Conservation (phyloP, 108 stramenopile genomes). For the Pseudonitzschia multistriata region DNA sequence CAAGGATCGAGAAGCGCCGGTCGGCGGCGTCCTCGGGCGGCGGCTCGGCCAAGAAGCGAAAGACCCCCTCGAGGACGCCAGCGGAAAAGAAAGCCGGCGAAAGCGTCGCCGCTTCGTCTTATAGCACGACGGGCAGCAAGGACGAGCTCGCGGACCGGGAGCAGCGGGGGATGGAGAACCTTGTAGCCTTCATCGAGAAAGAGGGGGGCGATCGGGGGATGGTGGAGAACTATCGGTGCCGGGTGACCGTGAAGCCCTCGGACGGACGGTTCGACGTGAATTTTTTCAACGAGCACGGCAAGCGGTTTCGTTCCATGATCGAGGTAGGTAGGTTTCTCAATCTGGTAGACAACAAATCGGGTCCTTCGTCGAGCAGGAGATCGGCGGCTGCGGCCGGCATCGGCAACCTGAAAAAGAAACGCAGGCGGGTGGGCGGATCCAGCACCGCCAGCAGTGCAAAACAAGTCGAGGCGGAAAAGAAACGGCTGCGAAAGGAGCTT, state of each 20-base stretch:
- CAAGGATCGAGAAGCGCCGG: conserved; percentile 29
- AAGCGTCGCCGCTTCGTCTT: not conserved
- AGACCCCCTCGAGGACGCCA: conserved; percentile 30
- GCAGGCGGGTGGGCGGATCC: conserved; percentile 12
- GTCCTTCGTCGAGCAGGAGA: not conserved
- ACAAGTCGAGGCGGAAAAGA: conserved; percentile 66
- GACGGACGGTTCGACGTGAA: conserved; percentile 70
- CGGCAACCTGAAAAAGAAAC: conserved; percentile 20
- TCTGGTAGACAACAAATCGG: conserved; percentile 37
- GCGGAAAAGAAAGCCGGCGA: conserved; percentile 11
- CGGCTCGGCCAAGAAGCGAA: conserved; percentile 32
- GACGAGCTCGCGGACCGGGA: conserved; percentile 63
- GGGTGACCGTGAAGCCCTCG: conserved; percentile 41
- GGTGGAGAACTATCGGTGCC: conserved; percentile 35
- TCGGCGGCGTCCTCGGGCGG: conserved; percentile 12
- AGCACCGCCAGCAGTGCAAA: conserved; percentile 24
- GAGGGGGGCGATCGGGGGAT: conserved; percentile 42
- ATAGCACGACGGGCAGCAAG: conserved; percentile 20
- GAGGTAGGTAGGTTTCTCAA: conserved; percentile 73
- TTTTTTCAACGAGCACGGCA: conserved; percentile 61
- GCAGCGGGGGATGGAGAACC: conserved; percentile 61
- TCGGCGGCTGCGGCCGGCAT: conserved; percentile 10
- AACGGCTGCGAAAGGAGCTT: conserved; percentile 68
- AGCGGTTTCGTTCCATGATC: conserved; percentile 76
- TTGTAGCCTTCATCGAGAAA: conserved; percentile 57